phyloP scores from a whole-genome alignment of 352 stramenopile species.

The Phytophthora cryptogea region DNA sequence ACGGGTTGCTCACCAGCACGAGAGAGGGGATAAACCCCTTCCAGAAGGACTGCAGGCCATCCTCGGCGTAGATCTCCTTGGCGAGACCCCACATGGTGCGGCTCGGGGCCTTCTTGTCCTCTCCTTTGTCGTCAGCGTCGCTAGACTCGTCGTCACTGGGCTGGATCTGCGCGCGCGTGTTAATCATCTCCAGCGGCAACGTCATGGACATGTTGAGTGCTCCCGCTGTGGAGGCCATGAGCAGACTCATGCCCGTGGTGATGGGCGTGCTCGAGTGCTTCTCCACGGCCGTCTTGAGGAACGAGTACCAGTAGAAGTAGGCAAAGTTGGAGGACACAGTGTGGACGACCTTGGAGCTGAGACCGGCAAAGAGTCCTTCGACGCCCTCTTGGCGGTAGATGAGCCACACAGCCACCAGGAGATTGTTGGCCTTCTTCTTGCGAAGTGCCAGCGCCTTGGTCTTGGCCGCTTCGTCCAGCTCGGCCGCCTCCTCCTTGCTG shows the following conservation, averaged over 20 bases:
- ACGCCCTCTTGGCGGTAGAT: slow-evolving; percentile 72
- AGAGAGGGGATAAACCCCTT: slow-evolving; percentile 89
- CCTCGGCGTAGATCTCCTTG: slow-evolving; percentile 71
- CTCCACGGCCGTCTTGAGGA: slow-evolving; percentile 71
- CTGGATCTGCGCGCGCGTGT: slow-evolving; percentile 81
- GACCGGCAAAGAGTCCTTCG: slow-evolving; percentile 64
- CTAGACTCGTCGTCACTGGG: slow-evolving; percentile 49
- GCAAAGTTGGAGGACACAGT: slow-evolving; percentile 81
- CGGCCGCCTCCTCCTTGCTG: slow-evolving; percentile 24
- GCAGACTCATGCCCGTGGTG: slow-evolving; percentile 70
- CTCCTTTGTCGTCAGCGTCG: slow-evolving; percentile 36
- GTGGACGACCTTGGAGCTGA: slow-evolving; percentile 79
- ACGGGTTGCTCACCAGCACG: slow-evolving; percentile 87
- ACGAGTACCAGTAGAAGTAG: slow-evolving; percentile 89
- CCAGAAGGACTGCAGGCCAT: slow-evolving; percentile 82
- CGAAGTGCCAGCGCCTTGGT: slow-evolving; percentile 28
- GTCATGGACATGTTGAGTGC: slow-evolving; percentile 91
- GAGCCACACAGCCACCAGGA: slow-evolving; percentile 61
- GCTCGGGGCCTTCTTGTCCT: slow-evolving; percentile 26
- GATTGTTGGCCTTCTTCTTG: slow-evolving; percentile 51
- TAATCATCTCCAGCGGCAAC: slow-evolving; percentile 87
- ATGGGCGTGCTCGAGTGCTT: slow-evolving; percentile 49
- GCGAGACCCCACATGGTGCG: slow-evolving; percentile 55
- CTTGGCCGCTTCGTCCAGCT: slow-evolving; percentile 26
- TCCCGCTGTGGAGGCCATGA: slow-evolving; percentile 76